A percentile compares a stretch with the other conserved stretches of the same genome.
phyloP scores from a whole-genome alignment of 176 grass and related monocot genomes.

The Eleusine coracana region DNA sequence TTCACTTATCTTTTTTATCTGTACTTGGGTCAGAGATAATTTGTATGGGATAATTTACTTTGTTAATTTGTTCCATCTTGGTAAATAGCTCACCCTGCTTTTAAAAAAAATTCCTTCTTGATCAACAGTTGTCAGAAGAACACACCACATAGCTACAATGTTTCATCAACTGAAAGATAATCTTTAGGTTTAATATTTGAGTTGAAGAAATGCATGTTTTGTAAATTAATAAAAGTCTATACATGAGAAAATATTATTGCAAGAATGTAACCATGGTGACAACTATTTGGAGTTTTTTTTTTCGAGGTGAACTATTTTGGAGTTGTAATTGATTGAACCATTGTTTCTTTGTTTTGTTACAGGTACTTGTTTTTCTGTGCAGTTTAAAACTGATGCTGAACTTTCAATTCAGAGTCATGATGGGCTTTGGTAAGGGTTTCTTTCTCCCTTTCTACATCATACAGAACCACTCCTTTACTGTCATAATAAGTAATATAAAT shows the following conservation, averaged over 20 bases:
- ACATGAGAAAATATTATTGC: background rate
- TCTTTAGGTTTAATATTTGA: constrained; percentile 23
- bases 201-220: background rate
- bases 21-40: background rate
- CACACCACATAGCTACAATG: background rate
- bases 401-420: constrained; percentile 62
- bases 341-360: constrained; percentile 45
- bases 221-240: background rate
- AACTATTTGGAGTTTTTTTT: constrained; percentile 4
- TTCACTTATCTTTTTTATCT: constrained; percentile 11
- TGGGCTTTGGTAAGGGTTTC: constrained; percentile 66
- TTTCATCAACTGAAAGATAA: constrained; percentile 17
- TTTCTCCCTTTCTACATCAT: constrained; percentile 12
- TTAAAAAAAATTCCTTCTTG: background rate
- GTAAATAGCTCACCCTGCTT: constrained; percentile 2
- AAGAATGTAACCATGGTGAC: background rate
- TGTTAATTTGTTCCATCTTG: constrained; percentile 19
- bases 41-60: constrained; percentile 7
- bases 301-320: background rate
- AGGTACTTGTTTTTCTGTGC: constrained; percentile 67
- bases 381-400: constrained; percentile 64
- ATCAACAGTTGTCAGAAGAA: constrained; percentile 2
- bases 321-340: constrained; percentile 37
- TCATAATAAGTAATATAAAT: background rate
- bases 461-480: constrained; percentile 20